These are phyloP conservation scores for Lactarius quietus DNA, from an alignment of 768 basidiomycete species.

Conservation along the genomic window DNA sequence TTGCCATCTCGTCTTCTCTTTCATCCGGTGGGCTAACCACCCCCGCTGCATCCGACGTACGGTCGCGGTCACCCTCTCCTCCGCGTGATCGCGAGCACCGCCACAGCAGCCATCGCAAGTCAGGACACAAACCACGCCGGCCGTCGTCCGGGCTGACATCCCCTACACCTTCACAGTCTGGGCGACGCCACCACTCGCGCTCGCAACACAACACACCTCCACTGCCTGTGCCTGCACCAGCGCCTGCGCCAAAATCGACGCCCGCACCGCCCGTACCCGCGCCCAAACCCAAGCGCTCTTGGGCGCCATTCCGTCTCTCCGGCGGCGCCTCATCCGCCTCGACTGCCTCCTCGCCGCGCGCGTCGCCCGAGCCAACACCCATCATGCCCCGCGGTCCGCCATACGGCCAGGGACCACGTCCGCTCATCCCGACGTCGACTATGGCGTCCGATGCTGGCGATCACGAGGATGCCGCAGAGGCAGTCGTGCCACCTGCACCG, in stretches of 20 bases:
- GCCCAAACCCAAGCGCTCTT: conserved; percentile 8
- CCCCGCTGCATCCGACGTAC: conserved; percentile 11
- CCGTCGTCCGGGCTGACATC: conserved; percentile 23
- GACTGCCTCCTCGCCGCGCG: neutral
- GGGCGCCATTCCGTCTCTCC: conserved; percentile 17
- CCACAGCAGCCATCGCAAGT: conserved; percentile 9
- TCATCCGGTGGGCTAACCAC: conserved; percentile 25
- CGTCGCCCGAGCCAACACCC: conserved; percentile 11
- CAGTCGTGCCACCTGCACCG: conserved; percentile 17
- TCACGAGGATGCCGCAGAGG: neutral
- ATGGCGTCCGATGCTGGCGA: conserved; percentile 7
- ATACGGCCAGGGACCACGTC: neutral
- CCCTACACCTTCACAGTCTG: conserved; percentile 18
- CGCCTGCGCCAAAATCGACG: neutral
- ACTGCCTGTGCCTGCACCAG: conserved; percentile 5
- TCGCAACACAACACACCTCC: conserved; percentile 5
- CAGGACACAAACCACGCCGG: conserved; percentile 14
- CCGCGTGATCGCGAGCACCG: conserved; percentile 1
- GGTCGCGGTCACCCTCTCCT: conserved; percentile 18
- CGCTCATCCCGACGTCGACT: conserved; percentile 6
- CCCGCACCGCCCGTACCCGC: neutral
- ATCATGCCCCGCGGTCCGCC: conserved; percentile 7
- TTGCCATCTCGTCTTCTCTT: conserved; percentile 23
- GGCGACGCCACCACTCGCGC: neutral
- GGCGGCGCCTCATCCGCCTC: conserved; percentile 9